phyloP scores from a whole-genome alignment of 1,284 basidiomycete genomes.

The Heterobasidion irregulare region DNA sequence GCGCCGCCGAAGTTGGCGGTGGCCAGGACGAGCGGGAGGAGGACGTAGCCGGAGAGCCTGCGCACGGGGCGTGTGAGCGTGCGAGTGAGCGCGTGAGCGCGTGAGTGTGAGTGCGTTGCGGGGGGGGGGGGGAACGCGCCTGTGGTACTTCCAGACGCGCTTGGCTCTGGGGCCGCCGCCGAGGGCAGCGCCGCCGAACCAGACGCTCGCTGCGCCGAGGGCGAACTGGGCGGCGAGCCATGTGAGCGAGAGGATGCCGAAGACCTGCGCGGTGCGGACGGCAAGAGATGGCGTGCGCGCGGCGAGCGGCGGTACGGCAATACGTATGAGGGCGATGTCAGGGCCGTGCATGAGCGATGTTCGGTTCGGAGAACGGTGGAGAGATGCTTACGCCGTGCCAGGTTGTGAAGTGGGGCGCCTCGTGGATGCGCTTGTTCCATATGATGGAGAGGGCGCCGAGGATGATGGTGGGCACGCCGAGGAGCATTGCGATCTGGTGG shows the following conservation, averaged over 20 bases:
- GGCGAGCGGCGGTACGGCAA: not conserved
- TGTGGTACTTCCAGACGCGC: slow-evolving; percentile 68
- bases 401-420: slow-evolving; percentile 44
- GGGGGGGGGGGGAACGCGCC: slow-evolving; percentile 27
- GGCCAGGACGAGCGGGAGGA: slow-evolving; percentile 46
- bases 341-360: too few species aligned
- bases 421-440: slow-evolving; percentile 42
- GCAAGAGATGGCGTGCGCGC: too few species aligned
- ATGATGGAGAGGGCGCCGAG: slow-evolving; percentile 47
- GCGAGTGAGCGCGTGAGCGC: not conserved
- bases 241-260: slow-evolving; percentile 44
- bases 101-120: not conserved
- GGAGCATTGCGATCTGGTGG: slow-evolving; percentile 53
- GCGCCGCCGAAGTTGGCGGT: slow-evolving; percentile 57
- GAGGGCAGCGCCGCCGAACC: slow-evolving; percentile 54
- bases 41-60: slow-evolving; percentile 58
- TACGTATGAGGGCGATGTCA: too few species aligned
- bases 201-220: slow-evolving; percentile 60
- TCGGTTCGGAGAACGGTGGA: not conserved
- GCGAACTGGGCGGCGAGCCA: slow-evolving; percentile 50
- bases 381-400: slow-evolving; percentile 55
- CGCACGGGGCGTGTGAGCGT: not conserved
- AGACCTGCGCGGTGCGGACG: slow-evolving; percentile 27
- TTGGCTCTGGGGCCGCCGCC: slow-evolving; percentile 63
- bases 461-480: slow-evolving; percentile 44